These are phyloP conservation scores for Mollisia scopiformis DNA, from an alignment of 2,329 filamentous ascomycete species.

Conservation along the genomic window DNA sequence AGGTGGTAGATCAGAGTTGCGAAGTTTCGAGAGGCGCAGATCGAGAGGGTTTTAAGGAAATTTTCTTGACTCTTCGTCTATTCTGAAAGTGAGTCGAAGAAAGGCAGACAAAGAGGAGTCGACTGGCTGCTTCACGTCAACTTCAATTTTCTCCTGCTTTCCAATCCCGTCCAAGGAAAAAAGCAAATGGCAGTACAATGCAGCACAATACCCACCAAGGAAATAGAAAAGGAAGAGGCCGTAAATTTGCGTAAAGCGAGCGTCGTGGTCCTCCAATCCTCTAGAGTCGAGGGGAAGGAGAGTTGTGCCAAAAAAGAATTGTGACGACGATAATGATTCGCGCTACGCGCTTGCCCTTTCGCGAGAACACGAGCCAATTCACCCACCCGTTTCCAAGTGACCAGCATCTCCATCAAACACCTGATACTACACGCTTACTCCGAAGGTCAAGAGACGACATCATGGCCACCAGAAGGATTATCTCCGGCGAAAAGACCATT, in stretches of 20 bases:
- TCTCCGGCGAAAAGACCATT: conserved; percentile 66
- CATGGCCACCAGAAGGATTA: conserved; percentile 74
- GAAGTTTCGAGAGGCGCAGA: not conserved
- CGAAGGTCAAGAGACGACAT: conserved; percentile 26
- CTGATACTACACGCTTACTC: not conserved
- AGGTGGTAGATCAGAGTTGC: not conserved
- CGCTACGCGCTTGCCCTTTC: not conserved
- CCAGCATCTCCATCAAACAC: not conserved
- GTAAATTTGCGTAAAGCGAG: not conserved
- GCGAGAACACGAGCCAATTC: conserved; percentile 16
- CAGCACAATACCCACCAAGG: not conserved
- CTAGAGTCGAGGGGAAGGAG: not conserved
- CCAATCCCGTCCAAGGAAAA: not conserved
- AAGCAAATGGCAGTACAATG: not conserved
- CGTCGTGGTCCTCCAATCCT: not conserved
- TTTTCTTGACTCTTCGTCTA: not conserved
- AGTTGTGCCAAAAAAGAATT: not conserved
- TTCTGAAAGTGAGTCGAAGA: not conserved
- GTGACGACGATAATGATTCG: not conserved
- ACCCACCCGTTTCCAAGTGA: not conserved
- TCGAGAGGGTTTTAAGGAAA: not conserved
- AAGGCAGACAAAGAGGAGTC: not conserved
- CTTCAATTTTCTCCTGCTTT: not conserved
- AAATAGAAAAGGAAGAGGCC: not conserved
- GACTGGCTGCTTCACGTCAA: not conserved